Evolutionary conservation across 1,139 yeast genomes (phyloP), one percentile per base, ranked within the genome.

Genomic region (Suhomyces guaymorum): DNA sequence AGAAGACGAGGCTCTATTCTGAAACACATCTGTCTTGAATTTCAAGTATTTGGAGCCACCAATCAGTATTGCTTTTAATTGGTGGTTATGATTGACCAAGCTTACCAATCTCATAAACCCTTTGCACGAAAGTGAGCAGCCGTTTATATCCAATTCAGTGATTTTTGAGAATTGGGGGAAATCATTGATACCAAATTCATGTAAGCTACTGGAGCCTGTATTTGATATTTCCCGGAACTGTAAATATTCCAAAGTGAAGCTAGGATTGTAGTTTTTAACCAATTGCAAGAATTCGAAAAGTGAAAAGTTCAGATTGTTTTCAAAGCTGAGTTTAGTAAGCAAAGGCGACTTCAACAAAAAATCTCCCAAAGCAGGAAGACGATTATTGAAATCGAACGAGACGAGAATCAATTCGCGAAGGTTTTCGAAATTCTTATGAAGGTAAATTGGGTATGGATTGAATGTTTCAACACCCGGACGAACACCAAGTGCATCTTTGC

Each of bases 1-100:
- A 30, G 21, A 37, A 37, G 13, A 49, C 39, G 25, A 43, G 21
- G 19, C 36, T 14, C 38, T 12, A 11, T 21, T 18, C 7, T 39
- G 34, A 28, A 55, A 44, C 12, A 45, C 47, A 33, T 61, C 68
- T 20, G 62, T 61, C 19, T 53, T 60, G 48, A 63, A 65, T 33
- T 52, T 48, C 8, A 68, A 33, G 30, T 52, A 57, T 19, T 55
- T 59, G 2, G 70, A 61, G 7, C 60, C 53, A 1, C 74, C 75
- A 19, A 70, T 44, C 26, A 49, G 47, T 23, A 62, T 31, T 7
- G 47, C 37, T 1, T 30, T 36, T 24, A 70, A 47, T 2, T 45
- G 38, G 3, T 42, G 38, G 0, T 43, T 32, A 6, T 15, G 28
- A 20, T 55, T 59, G 11, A 54, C 48, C 3, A 60, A 49, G 15